Percentiles rank a stretch among this genome's conserved stretches.
phyloP scores from a whole-genome alignment of 768 basidiomycete species.

The Rhodotorula toruloides region DNA sequence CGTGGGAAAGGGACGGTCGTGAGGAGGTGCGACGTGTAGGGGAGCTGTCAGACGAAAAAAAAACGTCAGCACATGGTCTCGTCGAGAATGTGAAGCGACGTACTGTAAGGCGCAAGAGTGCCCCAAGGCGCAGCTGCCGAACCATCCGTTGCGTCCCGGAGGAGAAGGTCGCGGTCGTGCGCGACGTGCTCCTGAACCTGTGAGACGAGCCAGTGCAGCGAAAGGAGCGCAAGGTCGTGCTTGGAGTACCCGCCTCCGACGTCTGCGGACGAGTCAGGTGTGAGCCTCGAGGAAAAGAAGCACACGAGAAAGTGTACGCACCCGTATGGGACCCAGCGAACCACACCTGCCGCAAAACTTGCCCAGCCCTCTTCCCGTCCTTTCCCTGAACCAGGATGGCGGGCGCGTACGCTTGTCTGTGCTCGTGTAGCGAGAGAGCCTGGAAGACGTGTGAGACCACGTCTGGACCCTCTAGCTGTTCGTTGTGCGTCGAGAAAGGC shows the following conservation, averaged over 20 bases:
- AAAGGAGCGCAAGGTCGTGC: constrained; percentile 16
- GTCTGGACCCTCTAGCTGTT: constrained; percentile 23
- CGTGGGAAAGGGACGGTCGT: not conserved
- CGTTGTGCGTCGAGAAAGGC: constrained; percentile 1
- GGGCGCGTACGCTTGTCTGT: constrained; percentile 42
- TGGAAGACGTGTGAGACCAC: constrained; percentile 41
- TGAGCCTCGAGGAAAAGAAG: constrained; percentile 38
- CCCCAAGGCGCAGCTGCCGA: constrained; percentile 27
- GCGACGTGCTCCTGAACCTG: not conserved
- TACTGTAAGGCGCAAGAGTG: not conserved
- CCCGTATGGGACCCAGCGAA: constrained; percentile 43
- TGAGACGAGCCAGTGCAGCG: constrained; percentile 11
- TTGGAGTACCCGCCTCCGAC: constrained; percentile 21
- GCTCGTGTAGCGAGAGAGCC: constrained; percentile 44
- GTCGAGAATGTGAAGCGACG: not conserved
- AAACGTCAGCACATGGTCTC: not conserved
- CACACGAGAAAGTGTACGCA: not conserved
- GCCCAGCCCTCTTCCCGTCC: not conserved
- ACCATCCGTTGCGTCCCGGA: not conserved
- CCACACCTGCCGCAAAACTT: constrained; percentile 40
- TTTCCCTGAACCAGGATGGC: constrained; percentile 15
- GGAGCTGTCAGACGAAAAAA: not conserved
- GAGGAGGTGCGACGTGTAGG: too few species aligned
- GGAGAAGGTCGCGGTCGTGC: not conserved
- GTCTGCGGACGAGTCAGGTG: constrained; percentile 31